Base-by-base conservation (phyloP, 202 grass and related monocot species). In the Saccharum hybrid region DNA sequence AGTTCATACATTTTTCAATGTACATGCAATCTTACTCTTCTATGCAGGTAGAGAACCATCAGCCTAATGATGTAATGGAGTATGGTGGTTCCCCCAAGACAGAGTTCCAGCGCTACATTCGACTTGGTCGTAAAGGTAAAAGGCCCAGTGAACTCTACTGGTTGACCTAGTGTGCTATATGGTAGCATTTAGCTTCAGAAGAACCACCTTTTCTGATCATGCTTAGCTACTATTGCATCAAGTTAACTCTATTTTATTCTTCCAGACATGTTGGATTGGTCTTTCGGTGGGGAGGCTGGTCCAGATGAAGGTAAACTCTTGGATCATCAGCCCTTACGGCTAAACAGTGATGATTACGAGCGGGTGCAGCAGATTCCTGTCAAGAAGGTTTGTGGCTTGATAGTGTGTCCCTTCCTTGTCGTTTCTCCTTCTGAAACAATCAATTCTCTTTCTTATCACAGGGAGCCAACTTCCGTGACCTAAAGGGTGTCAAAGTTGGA, bases 401-500 rank as follows among this genome's bases (percentile, higher is more conserved):
- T 6, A 10, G 1, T 16, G 13, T 45, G 49, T 22, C 1, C 57
- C 10, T 19, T 11, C 1, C 12, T 7, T 40, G 43, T 66, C 6
- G 13, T 19, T 56, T 63, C 12, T 76, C 9, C 14, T 61, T 39
- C 5, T 30, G 2, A 0, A 45, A 49, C 39, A 16, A 14, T 41
- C 10, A 5, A 41, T n/a, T 23, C 52, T 65, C 2, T 46, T 30
- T 66, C 61, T 1, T 76, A 37, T 89, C 52, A 31, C 1, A 97
- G 94, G 91, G 91, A 63, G 94, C 94, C 75, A 97, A 97, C 41
- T 97, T 97, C 43, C 86, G 91, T 5, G 94, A 97, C 30, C 67
- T 97, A 5, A 81, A 39, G 23, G 92, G 95, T 4, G 90, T 94
- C 18, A 82, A 28, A 76, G 90, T 98, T 1, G 92, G 95, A 40